These are phyloP conservation scores for Aspergillus terreus DNA, from an alignment of 2,329 filamentous ascomycete genomes.

Conservation along the genomic window DNA sequence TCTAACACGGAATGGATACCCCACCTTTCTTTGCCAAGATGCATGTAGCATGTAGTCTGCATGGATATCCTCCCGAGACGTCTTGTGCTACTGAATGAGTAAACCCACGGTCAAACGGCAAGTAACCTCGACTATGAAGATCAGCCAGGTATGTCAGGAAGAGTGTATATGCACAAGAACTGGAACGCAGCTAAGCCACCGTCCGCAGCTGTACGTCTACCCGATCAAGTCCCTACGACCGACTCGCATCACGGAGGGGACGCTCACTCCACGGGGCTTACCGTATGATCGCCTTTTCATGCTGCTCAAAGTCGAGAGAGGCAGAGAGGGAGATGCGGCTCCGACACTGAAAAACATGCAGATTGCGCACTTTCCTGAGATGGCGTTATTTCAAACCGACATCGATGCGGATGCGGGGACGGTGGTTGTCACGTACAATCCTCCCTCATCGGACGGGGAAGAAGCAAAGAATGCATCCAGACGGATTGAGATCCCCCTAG, in stretches of 20 bases:
- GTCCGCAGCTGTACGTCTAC: conserved; percentile 62
- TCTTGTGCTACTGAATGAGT: too few relatives aligned
- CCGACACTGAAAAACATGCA: conserved; percentile 54
- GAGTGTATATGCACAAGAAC: not conserved
- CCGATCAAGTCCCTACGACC: conserved; percentile 69
- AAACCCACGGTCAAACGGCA: too few relatives aligned
- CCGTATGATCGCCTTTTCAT: conserved; percentile 67
- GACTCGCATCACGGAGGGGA: conserved; percentile 51
- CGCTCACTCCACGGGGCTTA: conserved; percentile 58
- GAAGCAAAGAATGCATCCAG: conserved; percentile 8
- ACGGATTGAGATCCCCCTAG: conserved; percentile 54
- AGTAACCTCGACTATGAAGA: conserved; percentile 31
- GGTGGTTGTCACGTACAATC: conserved; percentile 40
- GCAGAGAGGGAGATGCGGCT: conserved; percentile 11
- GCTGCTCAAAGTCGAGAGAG: conserved; percentile 53
- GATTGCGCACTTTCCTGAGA: conserved; percentile 54
- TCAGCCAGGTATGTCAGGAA: conserved; percentile 27
- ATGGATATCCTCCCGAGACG: too few relatives aligned
- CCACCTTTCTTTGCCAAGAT: not conserved
- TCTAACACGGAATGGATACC: not conserved
- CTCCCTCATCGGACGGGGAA: conserved; percentile 14
- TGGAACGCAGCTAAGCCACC: not conserved
- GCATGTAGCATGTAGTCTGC: too few relatives aligned
- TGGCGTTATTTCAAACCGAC: conserved; percentile 60
- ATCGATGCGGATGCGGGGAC: conserved; percentile 21